Conservation (phyloP, 1,284 basidiomycete genomes). For the Tilletiaria anomala region DNA sequence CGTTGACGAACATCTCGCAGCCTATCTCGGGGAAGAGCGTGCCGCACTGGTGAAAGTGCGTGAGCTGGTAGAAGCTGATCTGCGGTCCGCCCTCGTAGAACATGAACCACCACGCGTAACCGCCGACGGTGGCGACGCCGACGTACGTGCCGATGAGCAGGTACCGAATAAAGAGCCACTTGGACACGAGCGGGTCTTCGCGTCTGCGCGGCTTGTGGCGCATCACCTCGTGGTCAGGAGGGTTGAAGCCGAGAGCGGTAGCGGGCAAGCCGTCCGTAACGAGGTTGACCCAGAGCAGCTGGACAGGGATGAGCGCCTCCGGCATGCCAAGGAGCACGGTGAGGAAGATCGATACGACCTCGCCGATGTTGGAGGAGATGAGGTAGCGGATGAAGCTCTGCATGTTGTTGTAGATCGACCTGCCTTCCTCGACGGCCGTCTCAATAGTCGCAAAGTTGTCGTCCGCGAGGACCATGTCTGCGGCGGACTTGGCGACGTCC, state of each 20-base stretch:
- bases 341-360: constrained; percentile 93
- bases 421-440: constrained; percentile 60
- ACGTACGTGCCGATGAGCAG: constrained; percentile 85
- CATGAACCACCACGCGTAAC: constrained; percentile 98
- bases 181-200: constrained; percentile 74
- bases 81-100: constrained; percentile 77
- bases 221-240: constrained; percentile 83
- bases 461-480: constrained; percentile 44
- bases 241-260: constrained; percentile 96
- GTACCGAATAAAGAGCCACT: constrained; percentile 92
- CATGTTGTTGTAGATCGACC: constrained; percentile 96
- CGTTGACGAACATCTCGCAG: constrained; percentile 82
- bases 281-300: constrained; percentile 63
- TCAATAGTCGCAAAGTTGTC: constrained; percentile 44
- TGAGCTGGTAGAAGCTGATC: constrained; percentile 81
- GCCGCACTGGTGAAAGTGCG: constrained; percentile 53
- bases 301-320: constrained; percentile 91
- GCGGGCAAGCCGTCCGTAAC: constrained; percentile 72
- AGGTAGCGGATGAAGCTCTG: constrained; percentile 82
- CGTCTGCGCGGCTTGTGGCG: constrained; percentile 71
- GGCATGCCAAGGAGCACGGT: constrained; percentile 96
- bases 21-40: constrained; percentile 61
- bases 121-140: constrained; percentile 83
- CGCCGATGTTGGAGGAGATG: constrained; percentile 91
- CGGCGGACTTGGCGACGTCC: constrained; percentile 42